A percentile compares a stretch with the other conserved stretches of the same genome.
Conservation (phyloP, 2,329 filamentous ascomycete genomes). For the Aspergillus vadensis region DNA sequence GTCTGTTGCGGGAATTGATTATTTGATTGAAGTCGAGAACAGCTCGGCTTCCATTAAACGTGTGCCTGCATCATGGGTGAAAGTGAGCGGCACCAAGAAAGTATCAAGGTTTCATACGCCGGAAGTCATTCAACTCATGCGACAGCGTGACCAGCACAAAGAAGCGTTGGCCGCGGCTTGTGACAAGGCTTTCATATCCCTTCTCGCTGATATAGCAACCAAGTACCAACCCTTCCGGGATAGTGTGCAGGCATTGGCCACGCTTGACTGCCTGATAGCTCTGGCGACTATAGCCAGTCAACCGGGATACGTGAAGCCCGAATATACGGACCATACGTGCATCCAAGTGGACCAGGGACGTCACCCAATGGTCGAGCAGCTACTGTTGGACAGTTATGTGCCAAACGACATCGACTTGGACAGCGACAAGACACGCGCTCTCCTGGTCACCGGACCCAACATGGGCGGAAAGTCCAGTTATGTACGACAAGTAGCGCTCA, state of each 20-base stretch:
- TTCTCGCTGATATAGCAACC: slow-evolving; percentile 73
- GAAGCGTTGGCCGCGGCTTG: slow-evolving; percentile 91
- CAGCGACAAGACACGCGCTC: slow-evolving; percentile 66
- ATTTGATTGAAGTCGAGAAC: slow-evolving; percentile 89
- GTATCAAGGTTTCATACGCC: slow-evolving; percentile 92
- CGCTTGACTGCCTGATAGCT: slow-evolving; percentile 85
- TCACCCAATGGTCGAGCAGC: slow-evolving; percentile 94
- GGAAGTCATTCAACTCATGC: slow-evolving; percentile 77
- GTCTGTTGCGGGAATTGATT: slow-evolving; percentile 88
- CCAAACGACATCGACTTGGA: slow-evolving; percentile 80
- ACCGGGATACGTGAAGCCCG: slow-evolving; percentile 84
- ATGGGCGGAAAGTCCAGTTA: slow-evolving; percentile 99
- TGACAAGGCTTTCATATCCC: slow-evolving; percentile 73
- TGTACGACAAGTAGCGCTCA: slow-evolving; percentile 86
- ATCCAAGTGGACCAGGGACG: slow-evolving; percentile 75
- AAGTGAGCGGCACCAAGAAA: slow-evolving; percentile 93
- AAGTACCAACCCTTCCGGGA: slow-evolving; percentile 90
- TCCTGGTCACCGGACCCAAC: slow-evolving; percentile 94
- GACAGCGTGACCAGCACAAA: slow-evolving; percentile 90
- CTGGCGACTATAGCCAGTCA: slow-evolving; percentile 80
- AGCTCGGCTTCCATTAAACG: slow-evolving; percentile 69
- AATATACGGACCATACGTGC: slow-evolving; percentile 63
- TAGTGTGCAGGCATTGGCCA: slow-evolving; percentile 79
- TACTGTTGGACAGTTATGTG: slow-evolving; percentile 82
- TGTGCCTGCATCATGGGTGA: slow-evolving; percentile 91